These are phyloP conservation scores for Cytospora leucostoma DNA, from an alignment of 2,329 filamentous ascomycete species.

Conservation along the genomic window DNA sequence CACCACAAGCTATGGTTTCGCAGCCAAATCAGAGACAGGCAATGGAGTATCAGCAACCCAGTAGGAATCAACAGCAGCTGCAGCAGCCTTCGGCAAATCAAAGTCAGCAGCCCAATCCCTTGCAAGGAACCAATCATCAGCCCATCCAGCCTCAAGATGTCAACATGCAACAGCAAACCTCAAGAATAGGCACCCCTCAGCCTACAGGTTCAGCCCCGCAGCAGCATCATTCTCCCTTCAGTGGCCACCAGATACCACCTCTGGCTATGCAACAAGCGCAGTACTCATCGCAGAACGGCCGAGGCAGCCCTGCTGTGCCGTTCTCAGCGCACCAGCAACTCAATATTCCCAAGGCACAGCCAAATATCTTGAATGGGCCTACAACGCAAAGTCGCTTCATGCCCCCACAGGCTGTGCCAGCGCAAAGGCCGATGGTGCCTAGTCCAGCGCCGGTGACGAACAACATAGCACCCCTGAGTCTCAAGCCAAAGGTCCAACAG, in stretches of 20 bases:
- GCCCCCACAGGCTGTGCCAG: constrained; percentile 16
- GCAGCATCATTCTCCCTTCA: constrained; percentile 25
- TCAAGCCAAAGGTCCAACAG: constrained; percentile 11
- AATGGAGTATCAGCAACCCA: constrained; percentile 27
- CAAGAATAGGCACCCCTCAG: constrained; percentile 25
- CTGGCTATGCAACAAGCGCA: constrained; percentile 23
- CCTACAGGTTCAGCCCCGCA: constrained; percentile 10
- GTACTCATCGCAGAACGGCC: constrained; percentile 12
- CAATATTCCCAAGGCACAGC: constrained; percentile 4
- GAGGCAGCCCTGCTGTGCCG: constrained; percentile 18
- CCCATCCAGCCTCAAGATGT: constrained; percentile 19
- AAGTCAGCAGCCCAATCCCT: constrained; percentile 30
- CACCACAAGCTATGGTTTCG: constrained; percentile 24
- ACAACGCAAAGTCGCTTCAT: constrained; percentile 21
- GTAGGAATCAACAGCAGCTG: constrained; percentile 31
- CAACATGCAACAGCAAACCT: constrained; percentile 17
- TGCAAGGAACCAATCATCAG: constrained; percentile 15
- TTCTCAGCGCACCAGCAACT: constrained; percentile 20
- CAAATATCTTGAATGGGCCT: constrained; percentile 1
- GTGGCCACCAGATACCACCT: constrained; percentile 14
- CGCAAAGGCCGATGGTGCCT: constrained; percentile 1
- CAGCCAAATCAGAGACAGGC: constrained; percentile 22
- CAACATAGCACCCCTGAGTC: background rate
- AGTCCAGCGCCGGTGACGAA: constrained; percentile 3
- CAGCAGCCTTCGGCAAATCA: constrained; percentile 30